Evolutionary conservation across 805 yeast genomes (phyloP), one percentile per base, ranked within the genome.

Genomic region (Lachancea lanzarotensis): DNA sequence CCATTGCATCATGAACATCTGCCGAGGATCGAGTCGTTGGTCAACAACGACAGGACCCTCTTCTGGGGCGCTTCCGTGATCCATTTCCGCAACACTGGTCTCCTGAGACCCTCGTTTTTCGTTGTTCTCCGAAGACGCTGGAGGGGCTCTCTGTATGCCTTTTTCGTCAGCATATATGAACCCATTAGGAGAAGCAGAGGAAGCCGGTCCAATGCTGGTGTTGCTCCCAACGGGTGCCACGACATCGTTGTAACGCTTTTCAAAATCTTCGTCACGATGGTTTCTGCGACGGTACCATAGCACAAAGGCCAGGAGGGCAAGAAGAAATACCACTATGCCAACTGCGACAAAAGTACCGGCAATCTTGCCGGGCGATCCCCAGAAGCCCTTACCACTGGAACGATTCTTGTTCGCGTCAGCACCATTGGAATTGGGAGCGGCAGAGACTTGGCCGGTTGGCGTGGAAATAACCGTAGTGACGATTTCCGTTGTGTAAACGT

Each of bases 271-370:
- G 15, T 49, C 40, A 45, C 53, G 43, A 20, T 45, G 45, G 38
- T 48, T 41, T 45, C 50, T 45, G 44, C 45, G 54, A 40, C 54
- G 57, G 20, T 58, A 59, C 42, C 59, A 54, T 50, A 68, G 22
- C 17, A 69, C 49, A 31, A 73, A 61, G 66, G 75, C 67, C 55
- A 73, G 48, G 49, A 82, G 48, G 0, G 71, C 61, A 0, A 66
- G 53, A 0, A 82, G 36, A 0, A 80, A 38, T 0, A 66, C 75
- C 1, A 81, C 80, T 1, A 87, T 54, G 1, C 90, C 95, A 15
- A 87, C 93, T 0, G 77, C 89, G 2, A 84, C 78, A 64, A 87
- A 87, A 0, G 88, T 84, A 2, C 95, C 96, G 0, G 90, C 95
- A 1, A 87, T 93, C 58, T 82, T 84, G 0, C 91, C 95, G 38